Evolutionary conservation across 352 stramenopile species (phyloP).

Genomic region (Pythium plurisporium): DNA sequence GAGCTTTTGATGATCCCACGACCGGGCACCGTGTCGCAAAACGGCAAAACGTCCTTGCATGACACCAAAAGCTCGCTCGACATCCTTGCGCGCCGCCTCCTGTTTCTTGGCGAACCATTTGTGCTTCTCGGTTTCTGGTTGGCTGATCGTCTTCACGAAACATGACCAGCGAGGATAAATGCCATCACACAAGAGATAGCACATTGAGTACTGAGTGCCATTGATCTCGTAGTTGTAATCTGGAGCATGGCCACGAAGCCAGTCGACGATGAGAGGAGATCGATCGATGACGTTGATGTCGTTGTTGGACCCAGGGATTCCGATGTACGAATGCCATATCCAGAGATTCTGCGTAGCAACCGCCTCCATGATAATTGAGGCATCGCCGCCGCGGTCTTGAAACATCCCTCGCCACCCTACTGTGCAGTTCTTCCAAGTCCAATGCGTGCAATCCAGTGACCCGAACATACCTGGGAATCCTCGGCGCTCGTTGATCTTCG

Average conservation of each 20-base stretch:
- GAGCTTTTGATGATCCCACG: too few relatives aligned
- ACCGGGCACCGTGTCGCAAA: background rate
- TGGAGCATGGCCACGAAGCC: constrained; percentile 4
- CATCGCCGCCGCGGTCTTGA: constrained; percentile 1
- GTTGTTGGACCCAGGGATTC: constrained; percentile 22
- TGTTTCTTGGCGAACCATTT: background rate
- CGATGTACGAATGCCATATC: constrained; percentile 24
- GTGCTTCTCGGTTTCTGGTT: background rate
- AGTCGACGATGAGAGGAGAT: constrained; percentile 17
- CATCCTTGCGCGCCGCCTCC: background rate
- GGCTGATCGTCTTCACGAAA: background rate
- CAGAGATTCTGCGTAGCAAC: constrained; percentile 18
- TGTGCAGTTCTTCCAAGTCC: constrained; percentile 15
- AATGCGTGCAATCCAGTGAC: constrained; percentile 17
- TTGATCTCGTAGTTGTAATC: background rate
- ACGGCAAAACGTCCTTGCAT: background rate
- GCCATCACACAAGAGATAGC: background rate
- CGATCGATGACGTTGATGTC: constrained; percentile 27
- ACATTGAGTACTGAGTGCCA: background rate
- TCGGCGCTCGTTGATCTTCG: background rate
- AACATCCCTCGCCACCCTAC: constrained; percentile 10
- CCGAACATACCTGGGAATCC: constrained; percentile 19
- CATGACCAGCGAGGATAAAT: background rate
- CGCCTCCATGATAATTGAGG: constrained; percentile 16
- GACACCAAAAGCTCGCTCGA: background rate